Base-by-base conservation (phyloP, 2,329 filamentous ascomycete species). In the Tolypocladium tundrense region DNA sequence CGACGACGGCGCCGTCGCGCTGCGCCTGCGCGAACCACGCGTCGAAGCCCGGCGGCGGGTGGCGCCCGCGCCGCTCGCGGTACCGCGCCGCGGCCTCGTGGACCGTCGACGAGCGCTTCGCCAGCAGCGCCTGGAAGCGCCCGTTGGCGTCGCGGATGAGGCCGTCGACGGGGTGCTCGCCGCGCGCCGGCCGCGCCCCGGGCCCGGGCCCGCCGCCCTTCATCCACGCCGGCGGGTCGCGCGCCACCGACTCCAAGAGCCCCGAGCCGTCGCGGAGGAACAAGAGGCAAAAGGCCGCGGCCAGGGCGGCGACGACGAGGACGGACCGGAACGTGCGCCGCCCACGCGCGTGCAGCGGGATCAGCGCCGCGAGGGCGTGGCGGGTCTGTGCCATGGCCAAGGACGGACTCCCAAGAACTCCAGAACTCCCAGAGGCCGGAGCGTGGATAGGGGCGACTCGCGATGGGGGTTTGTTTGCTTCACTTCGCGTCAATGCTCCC, bases 71-170 rank as follows among this genome's bases (percentile, higher is more conserved):
- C 52, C 77, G 76, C 37, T 72, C 67, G 58, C 84, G 77, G 65
- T 87, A 87, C 27, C 76, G 78, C 4, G 73, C 71, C 0, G 84
- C 81, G 5, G 82, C 80, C 16, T 78, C 74, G 9, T 71, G 68
- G 55, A 87, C 70, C 19, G 4, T 48, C 13, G 9, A 48, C 14
- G 45, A 48, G 45, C 45, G 45, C 13, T 31, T 48, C 19, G 16
- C 13, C 24, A 48, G 45, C 14, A 48, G 3, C 14, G 1, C 14
- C 16, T 48, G 5, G 24, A 48, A 13, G 13, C 16, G 45, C 6
- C 5, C 1, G 9, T 48, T 31, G 0, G 45, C 45, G 14, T 48
- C 45, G 13, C 45, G 45, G 19, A 48, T 48, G 14, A 48, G 14
- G 9, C 19, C 14, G 7, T 48, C 14, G 27, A 48, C 9, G 14